Base-by-base conservation (phyloP, 2,329 filamentous ascomycete genomes). In the Botrytis squamosa region DNA sequence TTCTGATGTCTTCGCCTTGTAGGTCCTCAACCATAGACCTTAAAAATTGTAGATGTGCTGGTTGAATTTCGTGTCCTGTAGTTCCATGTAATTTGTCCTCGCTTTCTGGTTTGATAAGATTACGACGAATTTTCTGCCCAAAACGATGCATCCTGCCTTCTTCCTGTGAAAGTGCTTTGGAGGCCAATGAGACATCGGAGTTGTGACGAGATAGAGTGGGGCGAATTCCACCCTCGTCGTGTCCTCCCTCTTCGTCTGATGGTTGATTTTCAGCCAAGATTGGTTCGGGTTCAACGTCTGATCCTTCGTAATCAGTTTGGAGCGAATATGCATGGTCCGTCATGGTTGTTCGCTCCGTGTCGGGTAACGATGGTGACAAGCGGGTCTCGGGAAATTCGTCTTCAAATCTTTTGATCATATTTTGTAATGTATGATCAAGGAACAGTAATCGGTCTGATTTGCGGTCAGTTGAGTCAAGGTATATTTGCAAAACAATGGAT, bases 391-490 rank as follows among this genome's bases (percentile, higher is more conserved):
- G 96, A 79, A 94, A 98, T 82, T 98, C 95, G 81, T 97, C 93
- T 82, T 98, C 96, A 81, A 98, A 99, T 42, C 96, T 92, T 81
- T 93, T 91, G 80, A 98, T 98, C 84, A 98, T 98, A 77, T 92
- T 91, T 79, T 94, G 88, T 16, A 99, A 86, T 0, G 96, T 98
- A 75, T 92, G 87, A 79, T 98, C 94, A 44, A 99, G 88, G 87
- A 97, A 97, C 62, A 92, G 86, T 33, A 98, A 88, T 67, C 92
- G 92, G 52, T 90, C 91, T 93, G 16, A 46, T 64, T 52, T 40
- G 29, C 14, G 18, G 68, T 74, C 60, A 74, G 72, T n/a, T 62
- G 52, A 20, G 18, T 66, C 29, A 29, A 64, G 18, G 44, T 49
- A 71, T 12, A 65, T 20, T 20, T 22, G 36, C 33, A 72, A 33